Evolutionary conservation across 2,329 filamentous ascomycete genomes (phyloP), one percentile per base, ranked within the genome.

Genomic region (Sclerotiophoma versabilis): DNA sequence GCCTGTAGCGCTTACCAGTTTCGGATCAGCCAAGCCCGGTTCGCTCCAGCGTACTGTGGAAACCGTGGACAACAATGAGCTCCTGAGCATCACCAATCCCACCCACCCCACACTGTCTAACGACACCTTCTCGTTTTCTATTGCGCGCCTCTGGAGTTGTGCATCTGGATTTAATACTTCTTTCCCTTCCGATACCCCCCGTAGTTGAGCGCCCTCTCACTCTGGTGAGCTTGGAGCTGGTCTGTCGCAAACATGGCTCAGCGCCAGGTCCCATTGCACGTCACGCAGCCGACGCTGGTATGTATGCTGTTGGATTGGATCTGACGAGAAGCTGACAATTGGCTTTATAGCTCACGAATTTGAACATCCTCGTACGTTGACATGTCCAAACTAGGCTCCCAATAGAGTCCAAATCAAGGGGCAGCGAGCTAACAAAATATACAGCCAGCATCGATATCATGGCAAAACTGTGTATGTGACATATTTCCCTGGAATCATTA

Each of bases 251-350:
- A 70, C 74, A 81, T 81, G 86, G 84, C 87, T 76, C 85, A 87
- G 79, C 83, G 96, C 75, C 92, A 91, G 73, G 96, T 96, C 81
- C 92, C 92, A 83, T 96, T 96, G 66, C 66, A 71, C 60, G 72
- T 74, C 80, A 90, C 89, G 77, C 92, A 96, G 87, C 86, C 93
- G 73, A 84, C 93, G 77, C 90, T 93, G 83, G 86, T 88, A 79
- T 62, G 75, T 71, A 19, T 29, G 25, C 29, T 43, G 49, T 55
- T 30, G 14, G 44, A 46, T 20, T 44, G 49, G 38, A 38, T 14
- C 25, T 42, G 29, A 25, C 44, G n/a, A 39, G 36, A 50, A 54
- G 65, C 74, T 76, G 65, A 77, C 65, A 45, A 63, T 59, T 61
- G 55, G 37, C 26, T 56, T 51, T 41, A 65, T 46, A 78, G 76